Percentiles rank a stretch among this genome's conserved stretches.
Conservation (phyloP, 148 eudicot genomes). For the Cornus florida region DNA sequence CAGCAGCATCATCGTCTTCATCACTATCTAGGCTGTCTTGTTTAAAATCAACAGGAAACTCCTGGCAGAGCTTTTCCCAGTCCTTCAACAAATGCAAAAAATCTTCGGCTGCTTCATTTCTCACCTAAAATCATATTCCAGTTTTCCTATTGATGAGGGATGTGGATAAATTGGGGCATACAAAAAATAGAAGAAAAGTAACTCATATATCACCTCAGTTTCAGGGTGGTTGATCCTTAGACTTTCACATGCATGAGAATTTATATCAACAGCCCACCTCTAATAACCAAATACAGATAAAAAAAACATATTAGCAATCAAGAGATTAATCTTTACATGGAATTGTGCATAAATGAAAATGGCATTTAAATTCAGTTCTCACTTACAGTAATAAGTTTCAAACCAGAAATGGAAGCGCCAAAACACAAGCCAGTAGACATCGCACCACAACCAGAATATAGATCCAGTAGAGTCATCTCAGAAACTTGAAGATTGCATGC, state of each 20-base stretch:
- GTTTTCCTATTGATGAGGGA: neutral
- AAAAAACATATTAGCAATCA: neutral
- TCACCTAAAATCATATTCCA: constrained; percentile 25
- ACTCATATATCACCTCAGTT: constrained; percentile 23
- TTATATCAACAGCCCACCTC: constrained; percentile 47
- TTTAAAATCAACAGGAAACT: constrained; percentile 4
- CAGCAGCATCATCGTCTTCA: constrained; percentile 1
- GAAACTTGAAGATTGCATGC: neutral
- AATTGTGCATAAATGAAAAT: neutral
- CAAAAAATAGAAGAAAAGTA: neutral
- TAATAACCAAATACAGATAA: constrained; percentile 4
- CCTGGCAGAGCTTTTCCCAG: constrained; percentile 35
- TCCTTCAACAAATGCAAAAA: constrained; percentile 30
- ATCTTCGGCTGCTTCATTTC: constrained; percentile 40
- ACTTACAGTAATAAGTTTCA: constrained; percentile 29
- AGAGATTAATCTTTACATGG: neutral
- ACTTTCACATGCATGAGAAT: constrained; percentile 36
- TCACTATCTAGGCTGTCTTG: constrained; percentile 7
- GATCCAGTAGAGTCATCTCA: constrained; percentile 19
- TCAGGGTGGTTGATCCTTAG: constrained; percentile 34
- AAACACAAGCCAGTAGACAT: constrained; percentile 37
- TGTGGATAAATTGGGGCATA: neutral
- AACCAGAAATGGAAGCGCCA: constrained; percentile 18
- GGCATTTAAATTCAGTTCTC: neutral
- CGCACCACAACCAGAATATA: constrained; percentile 42